These are phyloP conservation scores for Eimeria mitis DNA, from an alignment of 169 alveolate species.

Conservation along the genomic window DNA sequence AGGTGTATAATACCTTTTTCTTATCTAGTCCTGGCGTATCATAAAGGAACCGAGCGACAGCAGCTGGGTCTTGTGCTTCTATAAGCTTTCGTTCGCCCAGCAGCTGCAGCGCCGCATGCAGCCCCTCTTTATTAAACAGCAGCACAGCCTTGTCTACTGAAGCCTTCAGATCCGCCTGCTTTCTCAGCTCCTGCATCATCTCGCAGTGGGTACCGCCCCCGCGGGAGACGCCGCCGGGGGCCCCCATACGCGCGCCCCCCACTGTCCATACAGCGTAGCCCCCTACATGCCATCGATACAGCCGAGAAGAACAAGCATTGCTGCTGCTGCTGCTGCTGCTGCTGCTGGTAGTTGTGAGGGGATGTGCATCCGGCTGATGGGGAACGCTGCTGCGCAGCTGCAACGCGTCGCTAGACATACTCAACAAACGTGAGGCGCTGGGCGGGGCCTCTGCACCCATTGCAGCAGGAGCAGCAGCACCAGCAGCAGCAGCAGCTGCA, in stretches of 20 bases:
- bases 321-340: constrained; percentile 49
- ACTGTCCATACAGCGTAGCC: constrained; percentile 49
- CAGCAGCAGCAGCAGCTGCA: neutral
- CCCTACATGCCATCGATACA: constrained; percentile 31
- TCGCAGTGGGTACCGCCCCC: constrained; percentile 37
- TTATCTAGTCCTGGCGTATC: constrained; percentile 78
- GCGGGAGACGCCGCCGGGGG: constrained; percentile 27
- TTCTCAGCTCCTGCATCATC: constrained; percentile 48
- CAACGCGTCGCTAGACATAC: constrained; percentile 11
- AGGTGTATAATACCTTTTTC: constrained; percentile 73
- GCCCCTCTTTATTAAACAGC: constrained; percentile 69
- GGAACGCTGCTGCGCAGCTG: neutral
- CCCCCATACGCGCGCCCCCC: neutral
- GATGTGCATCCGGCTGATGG: neutral
- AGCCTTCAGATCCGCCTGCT: constrained; percentile 64
- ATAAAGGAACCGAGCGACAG: constrained; percentile 68
- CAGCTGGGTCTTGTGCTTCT: constrained; percentile 31
- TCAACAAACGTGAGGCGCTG: constrained; percentile 3
- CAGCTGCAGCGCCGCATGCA: constrained; percentile 61
- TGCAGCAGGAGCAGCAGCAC: neutral
- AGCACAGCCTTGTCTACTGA: constrained; percentile 78
- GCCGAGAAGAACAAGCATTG: constrained; percentile 9
- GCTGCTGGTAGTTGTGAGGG: neutral
- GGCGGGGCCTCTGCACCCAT: neutral
- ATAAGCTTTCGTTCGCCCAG: constrained; percentile 60